A percentile compares a stretch with the other conserved stretches of the same genome.
These are phyloP conservation scores for Neocucurbitaria cava DNA, from an alignment of 2,329 filamentous ascomycete genomes.

Conservation along the genomic window DNA sequence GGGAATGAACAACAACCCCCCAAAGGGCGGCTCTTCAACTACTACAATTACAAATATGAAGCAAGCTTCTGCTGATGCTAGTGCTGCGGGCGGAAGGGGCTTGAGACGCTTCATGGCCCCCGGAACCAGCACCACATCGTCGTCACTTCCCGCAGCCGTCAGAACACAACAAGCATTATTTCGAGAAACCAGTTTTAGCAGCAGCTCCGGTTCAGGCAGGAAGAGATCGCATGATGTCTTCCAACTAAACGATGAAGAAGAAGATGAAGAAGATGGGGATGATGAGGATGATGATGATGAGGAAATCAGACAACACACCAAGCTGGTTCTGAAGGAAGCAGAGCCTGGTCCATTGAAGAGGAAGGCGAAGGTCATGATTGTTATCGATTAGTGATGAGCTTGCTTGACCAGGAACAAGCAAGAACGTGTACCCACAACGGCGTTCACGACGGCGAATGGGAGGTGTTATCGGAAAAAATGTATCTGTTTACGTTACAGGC, in stretches of 20 bases:
- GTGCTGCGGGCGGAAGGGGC: neutral
- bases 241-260: slow-evolving; percentile 19
- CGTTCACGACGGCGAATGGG: too few species aligned
- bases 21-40: too few species aligned
- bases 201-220: neutral
- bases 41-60: too few species aligned
- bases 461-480: too few species aligned
- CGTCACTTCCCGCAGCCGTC: too few species aligned
- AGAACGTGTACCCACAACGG: too few species aligned
- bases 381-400: slow-evolving; percentile 26
- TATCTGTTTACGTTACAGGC: too few species aligned
- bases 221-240: slow-evolving; percentile 20
- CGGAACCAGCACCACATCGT: neutral
- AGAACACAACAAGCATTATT: neutral
- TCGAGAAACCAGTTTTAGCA: neutral
- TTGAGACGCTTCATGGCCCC: slow-evolving; percentile 33
- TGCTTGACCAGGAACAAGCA: too few species aligned
- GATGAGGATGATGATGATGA: slow-evolving; percentile 21
- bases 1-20: slow-evolving; percentile 21
- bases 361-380: slow-evolving; percentile 25
- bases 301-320: slow-evolving; percentile 22
- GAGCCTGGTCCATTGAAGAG: slow-evolving; percentile 4
- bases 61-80: neutral
- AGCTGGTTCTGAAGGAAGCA: slow-evolving; percentile 10
- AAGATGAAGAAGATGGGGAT: too few species aligned